Percentiles rank a stretch among this genome's conserved stretches.
phyloP scores from a whole-genome alignment of 768 basidiomycete genomes.

The Amanita pallidorosea region DNA sequence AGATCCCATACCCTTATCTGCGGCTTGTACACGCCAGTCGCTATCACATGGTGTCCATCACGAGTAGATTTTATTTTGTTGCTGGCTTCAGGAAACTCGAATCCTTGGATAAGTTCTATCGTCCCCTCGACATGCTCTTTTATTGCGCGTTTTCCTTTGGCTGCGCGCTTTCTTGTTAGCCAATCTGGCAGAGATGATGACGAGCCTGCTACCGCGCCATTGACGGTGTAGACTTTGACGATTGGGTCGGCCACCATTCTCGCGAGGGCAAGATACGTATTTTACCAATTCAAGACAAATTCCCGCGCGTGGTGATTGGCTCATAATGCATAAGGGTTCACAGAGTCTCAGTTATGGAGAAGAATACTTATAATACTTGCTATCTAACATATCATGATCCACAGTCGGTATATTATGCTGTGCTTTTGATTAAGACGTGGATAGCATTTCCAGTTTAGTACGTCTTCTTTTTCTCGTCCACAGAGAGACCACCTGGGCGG shows the following conservation, averaged over 20 bases:
- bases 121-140: slow-evolving; percentile 75
- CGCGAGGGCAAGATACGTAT: not conserved
- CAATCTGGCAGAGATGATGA: slow-evolving; percentile 92
- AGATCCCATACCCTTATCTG: slow-evolving; percentile 95
- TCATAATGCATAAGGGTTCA: too few species aligned
- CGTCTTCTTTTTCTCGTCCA: slow-evolving; percentile 99
- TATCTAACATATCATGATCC: slow-evolving; percentile 1
- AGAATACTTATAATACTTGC: not conserved
- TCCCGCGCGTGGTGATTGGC: not conserved
- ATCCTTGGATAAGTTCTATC: slow-evolving; percentile 88
- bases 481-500: slow-evolving; percentile 73
- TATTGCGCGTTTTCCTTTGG: slow-evolving; percentile 54
- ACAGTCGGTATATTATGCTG: slow-evolving; percentile 1
- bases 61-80: slow-evolving; percentile 84
- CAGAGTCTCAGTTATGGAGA: not conserved
- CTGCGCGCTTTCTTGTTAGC: slow-evolving; percentile 67
- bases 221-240: slow-evolving; percentile 92
- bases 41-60: slow-evolving; percentile 88
- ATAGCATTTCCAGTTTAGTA: slow-evolving; percentile 30
- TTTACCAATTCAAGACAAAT: not conserved
- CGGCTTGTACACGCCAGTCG: slow-evolving; percentile 96
- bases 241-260: slow-evolving; percentile 15
- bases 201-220: slow-evolving; percentile 80
- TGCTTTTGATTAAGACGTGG: not conserved
- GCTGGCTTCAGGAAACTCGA: slow-evolving; percentile 95